Evolutionary conservation across 805 yeast species (phyloP).

Genomic region (Maudiozyma turicensis): DNA sequence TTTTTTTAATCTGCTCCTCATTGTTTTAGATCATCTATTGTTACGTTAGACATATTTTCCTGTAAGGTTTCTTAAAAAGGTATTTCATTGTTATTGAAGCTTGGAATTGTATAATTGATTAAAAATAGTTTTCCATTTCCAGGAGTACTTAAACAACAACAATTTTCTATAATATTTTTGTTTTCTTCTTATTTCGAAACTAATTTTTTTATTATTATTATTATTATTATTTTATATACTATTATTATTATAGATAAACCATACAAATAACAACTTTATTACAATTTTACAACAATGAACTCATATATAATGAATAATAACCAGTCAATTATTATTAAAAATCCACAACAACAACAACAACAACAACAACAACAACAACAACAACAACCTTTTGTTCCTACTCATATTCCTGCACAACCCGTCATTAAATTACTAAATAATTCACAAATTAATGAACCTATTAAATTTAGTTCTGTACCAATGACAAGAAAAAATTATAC

Average conservation of each 20-base stretch:
- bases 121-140: too few relatives aligned
- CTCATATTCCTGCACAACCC: neutral
- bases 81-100: too few relatives aligned
- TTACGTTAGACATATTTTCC: too few relatives aligned
- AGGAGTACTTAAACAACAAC: neutral
- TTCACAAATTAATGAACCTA: neutral
- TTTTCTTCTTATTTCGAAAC: neutral
- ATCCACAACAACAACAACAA: neutral
- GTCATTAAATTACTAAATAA: too few relatives aligned
- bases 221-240: neutral
- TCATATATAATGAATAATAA: neutral
- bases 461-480: neutral
- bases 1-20: too few relatives aligned
- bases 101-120: too few relatives aligned
- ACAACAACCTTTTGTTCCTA: neutral
- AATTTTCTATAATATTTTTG: neutral
- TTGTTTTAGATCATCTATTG: too few relatives aligned
- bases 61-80: too few relatives aligned
- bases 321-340: neutral
- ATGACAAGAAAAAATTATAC: conserved; percentile 2
- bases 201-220: neutral
- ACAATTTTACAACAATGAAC: neutral
- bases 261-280: neutral
- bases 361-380: neutral
- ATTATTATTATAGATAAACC: neutral